Evolutionary conservation across 148 eudicot genomes (phyloP), one percentile per base, ranked within the genome.

Genomic region (Bassia scoparia): DNA sequence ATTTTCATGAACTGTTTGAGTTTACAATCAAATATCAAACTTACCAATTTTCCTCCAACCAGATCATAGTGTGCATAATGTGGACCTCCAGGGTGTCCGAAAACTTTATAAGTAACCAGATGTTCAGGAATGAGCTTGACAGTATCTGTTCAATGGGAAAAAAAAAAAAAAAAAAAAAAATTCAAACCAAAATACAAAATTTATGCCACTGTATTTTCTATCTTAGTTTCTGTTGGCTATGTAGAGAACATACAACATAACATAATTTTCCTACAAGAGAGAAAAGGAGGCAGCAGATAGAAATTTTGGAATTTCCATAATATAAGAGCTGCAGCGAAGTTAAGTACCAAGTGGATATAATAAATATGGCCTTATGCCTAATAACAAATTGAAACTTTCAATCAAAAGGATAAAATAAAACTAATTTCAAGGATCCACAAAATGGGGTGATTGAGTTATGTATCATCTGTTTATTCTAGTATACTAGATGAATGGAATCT

Each of bases 51-150:
- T 53, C 97, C 97, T 70, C 97, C 97, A 53, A 95, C 94, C 82
- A 95, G 81, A 76, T 95, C 99, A 73, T 95, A 95, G 80, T 95
- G 99, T 71, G 94, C 99, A 81, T 95, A 95, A 84, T 95, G 97
- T 18, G 96, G 96, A 73, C 99, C 99, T 62, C 79, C 89, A 11
- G 87, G 84, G 68, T 90, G 82, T 72, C 99, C 99, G 71, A 95
- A 83, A 58, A 92, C 84, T 81, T 92, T 87, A 71, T 92, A 95
- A 23, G 90, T 85, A 59, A 85, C 92, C 88, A 88, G 79, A 76
- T 86, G 74, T 73, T 90, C 83, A 23, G 92, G 94, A 61, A 92
- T 76, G 74, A 89, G 84, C 86, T 90, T 92, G 31, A 72, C 96
- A 6, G 99, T 92, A 69, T 92, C 99, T 95, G 89, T 75, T 77